Evolutionary conservation across 1,284 basidiomycete species (phyloP), one percentile per base, ranked within the genome.

Genomic region (Ustilago xerochloae): DNA sequence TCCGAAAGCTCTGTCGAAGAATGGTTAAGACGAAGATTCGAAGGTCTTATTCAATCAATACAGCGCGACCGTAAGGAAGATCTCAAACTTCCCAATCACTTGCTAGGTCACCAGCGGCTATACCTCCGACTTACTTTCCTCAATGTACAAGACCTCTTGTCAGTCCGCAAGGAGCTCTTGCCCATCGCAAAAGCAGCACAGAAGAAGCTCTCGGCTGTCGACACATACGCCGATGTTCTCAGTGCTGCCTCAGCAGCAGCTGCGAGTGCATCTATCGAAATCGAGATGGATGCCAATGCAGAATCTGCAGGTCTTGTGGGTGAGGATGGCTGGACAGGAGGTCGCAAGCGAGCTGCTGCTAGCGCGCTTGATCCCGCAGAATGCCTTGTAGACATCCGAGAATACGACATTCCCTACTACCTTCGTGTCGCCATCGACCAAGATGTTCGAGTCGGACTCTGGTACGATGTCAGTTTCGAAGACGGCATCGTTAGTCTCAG

Each of bases 361-460:
- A 63, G 57, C 28, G 77, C 73, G 5, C 88, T 88, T 73, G 94
- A 96, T 80, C 93, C 96, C 7, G 88, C 90, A 51, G 94, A 97
- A 58, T 91, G 90, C 75, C 93, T 99, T 81, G 90, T 97, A 83
- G 97, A 99, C 84, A 89, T 97, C 51, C 90, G 96, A 46, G 97
- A 99, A 85, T 98, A 92, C 86, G 97, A 99, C 84, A 93, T 99
- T 24, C 93, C 94, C 1, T 99, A 99, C 85, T 97, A 99, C 85
- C 88, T 98, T 33, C 94, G 97, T 30, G 94, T 98, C 18, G 95
- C 97, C 22, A 99, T 99, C 84, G 97, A 99, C 88, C 94, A 96
- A 83, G 94, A 97, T 61, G 89, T 99, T 58, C 94, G 97, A 51
- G 95, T 98, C 59, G 97, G 97, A 61, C 87, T 99, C 32, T 99